Evolutionary conservation across 2,329 filamentous ascomycete species (phyloP), one percentile per base, ranked within the genome.

Genomic region (Cercospora nicotianae): DNA sequence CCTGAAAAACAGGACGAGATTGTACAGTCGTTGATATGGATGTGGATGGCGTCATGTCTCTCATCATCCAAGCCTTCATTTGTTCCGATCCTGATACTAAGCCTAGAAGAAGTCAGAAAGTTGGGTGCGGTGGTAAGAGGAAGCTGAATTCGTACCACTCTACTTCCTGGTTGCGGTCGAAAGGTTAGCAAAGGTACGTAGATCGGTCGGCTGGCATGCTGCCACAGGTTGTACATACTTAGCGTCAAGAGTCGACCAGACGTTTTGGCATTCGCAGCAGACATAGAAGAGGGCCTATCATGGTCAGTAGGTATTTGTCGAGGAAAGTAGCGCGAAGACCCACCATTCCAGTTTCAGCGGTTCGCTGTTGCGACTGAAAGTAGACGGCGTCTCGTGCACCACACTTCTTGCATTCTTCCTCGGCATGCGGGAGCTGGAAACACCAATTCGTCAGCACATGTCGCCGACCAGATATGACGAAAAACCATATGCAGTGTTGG

Each of bases 301-400:
- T 57, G 36, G 28, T 20, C 9, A 57, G 69, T 51, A 71, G 64
- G 16, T 33, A 66, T 67, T 7, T 67, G 51, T 57, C 63, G 76
- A 51, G 36, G 48, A 42, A 51, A 3, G 28, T 28, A 26, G n/a
- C 16, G 18, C 36, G 7, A 26, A 9, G 23, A 74, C 91, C 85
- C 82, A 98, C 95, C 95, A 99, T 99, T 83, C 95, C 95, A 55
- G 95, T 99, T 81, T 98, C 94, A 60, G 93, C 92, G 74, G 91
- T 97, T 81, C 95, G 91, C 84, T 98, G 94, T 80, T 99, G 95
- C 70, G 94, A 97, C 83, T 99, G 95, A 85, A 99, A 99, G 83
- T 97, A 99, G 68, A 99, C 96, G 57, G 94, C 93, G 82, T 98
- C 94, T 74, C 89, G 88, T 80, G 95, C 91, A 73, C 87, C 86